phyloP scores from a whole-genome alignment of 495 filamentous ascomycete genomes.

The Sabuloglossum arenarium region DNA sequence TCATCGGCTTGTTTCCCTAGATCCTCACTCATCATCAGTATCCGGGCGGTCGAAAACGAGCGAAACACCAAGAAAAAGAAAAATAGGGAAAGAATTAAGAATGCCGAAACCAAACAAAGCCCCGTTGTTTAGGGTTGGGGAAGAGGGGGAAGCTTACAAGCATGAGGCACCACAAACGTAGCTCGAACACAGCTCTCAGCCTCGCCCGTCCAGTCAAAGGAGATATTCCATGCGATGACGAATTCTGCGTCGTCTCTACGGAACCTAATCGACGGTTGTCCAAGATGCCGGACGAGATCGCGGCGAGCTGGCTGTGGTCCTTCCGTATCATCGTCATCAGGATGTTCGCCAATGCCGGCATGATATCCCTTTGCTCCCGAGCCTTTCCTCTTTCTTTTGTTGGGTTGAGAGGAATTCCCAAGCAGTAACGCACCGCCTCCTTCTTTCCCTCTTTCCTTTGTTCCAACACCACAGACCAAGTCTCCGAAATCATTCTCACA shows the following conservation, averaged over 20 bases:
- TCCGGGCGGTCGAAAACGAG: too few relatives aligned
- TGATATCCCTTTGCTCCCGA: too few relatives aligned
- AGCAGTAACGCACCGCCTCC: too few relatives aligned
- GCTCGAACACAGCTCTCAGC: constrained; percentile 28
- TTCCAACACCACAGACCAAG: too few relatives aligned
- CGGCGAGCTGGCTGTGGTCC: not conserved
- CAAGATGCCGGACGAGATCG: not conserved
- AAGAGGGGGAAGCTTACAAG: constrained; percentile 33
- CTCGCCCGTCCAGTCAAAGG: constrained; percentile 44
- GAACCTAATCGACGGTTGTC: not conserved
- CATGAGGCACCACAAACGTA: constrained; percentile 24
- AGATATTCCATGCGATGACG: constrained; percentile 25
- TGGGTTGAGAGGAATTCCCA: too few relatives aligned
- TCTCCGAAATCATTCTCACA: constrained; percentile 10
- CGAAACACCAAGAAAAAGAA: not conserved
- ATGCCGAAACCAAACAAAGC: too few relatives aligned
- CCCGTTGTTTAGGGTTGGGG: too few relatives aligned
- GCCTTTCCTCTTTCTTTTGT: not conserved
- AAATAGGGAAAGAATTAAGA: not conserved
- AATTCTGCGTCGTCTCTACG: constrained; percentile 11
- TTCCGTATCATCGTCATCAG: too few relatives aligned
- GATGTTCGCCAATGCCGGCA: too few relatives aligned
- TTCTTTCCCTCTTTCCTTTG: too few relatives aligned
- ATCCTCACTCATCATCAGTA: too few relatives aligned
- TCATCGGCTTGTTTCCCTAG: constrained; percentile 32